Base-by-base conservation (phyloP, 2,329 filamentous ascomycete genomes). In the Aspergillus caelatus region DNA sequence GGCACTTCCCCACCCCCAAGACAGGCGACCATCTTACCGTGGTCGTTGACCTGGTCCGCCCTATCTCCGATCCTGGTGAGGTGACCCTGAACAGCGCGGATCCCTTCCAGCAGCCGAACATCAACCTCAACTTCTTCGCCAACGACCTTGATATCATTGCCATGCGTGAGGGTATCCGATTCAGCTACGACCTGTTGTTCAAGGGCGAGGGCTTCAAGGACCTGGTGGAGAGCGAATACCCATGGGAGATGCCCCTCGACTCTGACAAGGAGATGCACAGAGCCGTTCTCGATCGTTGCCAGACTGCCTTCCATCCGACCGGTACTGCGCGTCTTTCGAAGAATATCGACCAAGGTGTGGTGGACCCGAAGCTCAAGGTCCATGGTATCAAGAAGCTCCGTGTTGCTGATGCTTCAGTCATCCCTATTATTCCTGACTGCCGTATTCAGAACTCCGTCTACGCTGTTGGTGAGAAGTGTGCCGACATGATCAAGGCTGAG, bases 391-490 rank as follows among this genome's bases (percentile, higher is more conserved):
- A 82, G 58, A 82, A 80, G 26, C 78, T 88, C 2, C 80, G 85
- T 10, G 80, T 88, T 12, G 81, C 84, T 36, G 86, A 88, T 70
- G 85, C 85, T 0, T 86, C 83, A 0, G 74, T 86, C 23, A 83
- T 88, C 11, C 86, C 86, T 0, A 79, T 87, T 10, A 72, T 86
- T 81, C 73, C 85, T 71, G 63, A 86, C 80, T 79, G 85, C 77
- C 81, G 85, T 1, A 87, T 87, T 53, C 86, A 88, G 71, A 87
- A 86, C 62, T 81, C 83, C 1, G 85, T 88, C 2, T 89, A 89
- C 67, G 86, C 85, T 82, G 71, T 88, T 60, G 86, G 78, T 5
- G 86, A 89, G 71, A 88, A 75, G 63, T 69, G 68, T 6, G 71
- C 71, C 48, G 71, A 74, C 57, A 71, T 74, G 4, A 74, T 74